A percentile compares a stretch with the other conserved stretches of the same genome.
Evolutionary conservation across 345 rosid species (phyloP).

Genomic region (Trapa bicornis): DNA sequence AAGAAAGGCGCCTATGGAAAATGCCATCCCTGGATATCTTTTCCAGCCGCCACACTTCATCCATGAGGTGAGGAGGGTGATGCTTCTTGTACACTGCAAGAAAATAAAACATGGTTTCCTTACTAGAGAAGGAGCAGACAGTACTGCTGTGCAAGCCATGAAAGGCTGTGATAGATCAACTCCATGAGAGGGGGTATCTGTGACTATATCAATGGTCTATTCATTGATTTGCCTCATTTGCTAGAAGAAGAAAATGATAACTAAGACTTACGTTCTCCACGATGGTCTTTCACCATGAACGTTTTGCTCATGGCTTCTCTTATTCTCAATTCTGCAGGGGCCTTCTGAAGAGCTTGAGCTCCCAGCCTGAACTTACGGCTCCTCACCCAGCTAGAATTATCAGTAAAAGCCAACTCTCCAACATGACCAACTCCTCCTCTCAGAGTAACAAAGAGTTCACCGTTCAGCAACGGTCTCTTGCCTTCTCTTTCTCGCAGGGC

Average conservation of each 20-base stretch:
- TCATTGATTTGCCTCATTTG: neutral
- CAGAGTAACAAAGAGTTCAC: slow-evolving; percentile 13
- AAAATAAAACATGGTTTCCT: neutral
- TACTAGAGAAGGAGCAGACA: neutral
- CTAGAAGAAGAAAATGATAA: neutral
- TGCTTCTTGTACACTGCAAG: slow-evolving; percentile 29
- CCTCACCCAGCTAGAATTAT: slow-evolving; percentile 31
- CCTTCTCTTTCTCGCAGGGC: slow-evolving; percentile 27
- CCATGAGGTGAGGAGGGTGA: slow-evolving; percentile 23
- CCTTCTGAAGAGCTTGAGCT: slow-evolving; percentile 11
- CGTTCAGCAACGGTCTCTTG: slow-evolving; percentile 27
- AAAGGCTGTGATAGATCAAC: too few relatives aligned
- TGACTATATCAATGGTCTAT: too few relatives aligned
- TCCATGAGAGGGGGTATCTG: too few relatives aligned
- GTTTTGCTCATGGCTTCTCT: slow-evolving; percentile 29
- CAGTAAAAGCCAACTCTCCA: slow-evolving; percentile 22
- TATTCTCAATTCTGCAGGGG: slow-evolving; percentile 14
- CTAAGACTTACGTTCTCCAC: slow-evolving; percentile 25
- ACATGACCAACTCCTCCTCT: slow-evolving; percentile 20
- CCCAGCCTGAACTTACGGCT: slow-evolving; percentile 28
- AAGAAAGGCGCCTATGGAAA: slow-evolving; percentile 17
- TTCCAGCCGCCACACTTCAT: slow-evolving; percentile 34
- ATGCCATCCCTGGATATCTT: slow-evolving; percentile 27
- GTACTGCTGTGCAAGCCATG: too few relatives aligned
- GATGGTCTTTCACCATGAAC: slow-evolving; percentile 31